These are phyloP conservation scores for Pseudotsuga menziesii DNA, from an alignment of 75 land plant genomes.

Conservation along the genomic window DNA sequence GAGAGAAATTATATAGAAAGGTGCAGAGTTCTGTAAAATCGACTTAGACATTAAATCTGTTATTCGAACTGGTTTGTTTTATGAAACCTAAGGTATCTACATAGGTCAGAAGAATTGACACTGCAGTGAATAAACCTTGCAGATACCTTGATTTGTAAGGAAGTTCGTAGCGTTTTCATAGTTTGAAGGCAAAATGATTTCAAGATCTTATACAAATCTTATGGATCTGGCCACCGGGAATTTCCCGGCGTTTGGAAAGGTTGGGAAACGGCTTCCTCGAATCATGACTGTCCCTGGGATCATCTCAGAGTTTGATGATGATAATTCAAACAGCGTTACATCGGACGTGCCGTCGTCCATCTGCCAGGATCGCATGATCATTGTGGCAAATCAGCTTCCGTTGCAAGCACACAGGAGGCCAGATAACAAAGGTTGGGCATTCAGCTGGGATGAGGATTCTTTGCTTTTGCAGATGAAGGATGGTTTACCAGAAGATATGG, in stretches of 20 bases:
- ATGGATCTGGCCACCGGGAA: conserved; percentile 66
- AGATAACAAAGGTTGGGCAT: conserved; percentile 37
- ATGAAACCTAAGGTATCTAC: not conserved
- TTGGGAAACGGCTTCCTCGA: conserved; percentile 49
- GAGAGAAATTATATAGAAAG: not conserved
- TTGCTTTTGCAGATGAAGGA: conserved; percentile 70
- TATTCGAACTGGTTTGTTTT: not conserved
- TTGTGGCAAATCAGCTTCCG: conserved; percentile 80
- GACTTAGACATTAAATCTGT: not conserved
- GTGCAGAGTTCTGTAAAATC: not conserved
- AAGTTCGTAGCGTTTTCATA: not conserved
- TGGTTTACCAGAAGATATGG: conserved; percentile 66
- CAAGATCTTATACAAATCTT: conserved; percentile 82
- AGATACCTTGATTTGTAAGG: not conserved
- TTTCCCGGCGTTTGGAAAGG: conserved; percentile 37
- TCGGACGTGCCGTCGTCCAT: conserved; percentile 63
- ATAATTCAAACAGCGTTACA: conserved; percentile 37
- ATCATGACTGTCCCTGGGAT: conserved; percentile 61
- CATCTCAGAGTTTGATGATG: conserved; percentile 65
- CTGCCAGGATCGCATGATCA: conserved; percentile 51
- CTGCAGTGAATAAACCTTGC: not conserved
- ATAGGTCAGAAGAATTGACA: not conserved
- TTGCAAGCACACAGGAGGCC: conserved; percentile 37
- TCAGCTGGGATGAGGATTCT: conserved; percentile 82
- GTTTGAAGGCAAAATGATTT: conserved; percentile 36